A percentile compares a stretch with the other conserved stretches of the same genome.
These are phyloP conservation scores for Loxodes magnus DNA, from an alignment of 73 alveolate genomes.

Conservation along the genomic window DNA sequence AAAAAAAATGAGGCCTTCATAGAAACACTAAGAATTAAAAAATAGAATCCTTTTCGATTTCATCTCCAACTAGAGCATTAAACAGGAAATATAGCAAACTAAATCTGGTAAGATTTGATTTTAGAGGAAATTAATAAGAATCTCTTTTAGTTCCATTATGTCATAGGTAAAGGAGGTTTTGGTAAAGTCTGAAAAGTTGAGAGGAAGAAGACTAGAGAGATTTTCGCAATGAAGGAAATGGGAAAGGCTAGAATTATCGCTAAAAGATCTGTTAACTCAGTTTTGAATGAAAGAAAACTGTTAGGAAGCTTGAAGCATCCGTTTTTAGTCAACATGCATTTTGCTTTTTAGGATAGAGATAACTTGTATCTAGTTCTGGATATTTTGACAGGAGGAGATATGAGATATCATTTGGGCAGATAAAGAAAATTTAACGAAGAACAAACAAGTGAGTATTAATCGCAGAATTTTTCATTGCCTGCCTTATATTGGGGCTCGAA, in stretches of 20 bases:
- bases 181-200: slow-evolving; percentile 83
- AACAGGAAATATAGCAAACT: no score
- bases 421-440: slow-evolving; percentile 76
- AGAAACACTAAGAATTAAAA: no score
- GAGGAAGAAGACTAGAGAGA: slow-evolving; percentile 42
- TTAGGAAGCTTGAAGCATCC: slow-evolving; percentile 46
- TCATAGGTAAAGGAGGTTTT: no score
- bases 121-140: no score
- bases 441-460: slow-evolving; percentile 47
- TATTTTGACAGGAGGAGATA: slow-evolving; percentile 86
- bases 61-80: no score
- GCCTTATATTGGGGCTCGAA: slow-evolving; percentile 81
- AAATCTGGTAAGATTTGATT: no score
- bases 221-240: slow-evolving; percentile 69
- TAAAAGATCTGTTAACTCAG: slow-evolving; percentile 56
- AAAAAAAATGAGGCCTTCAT: no score
- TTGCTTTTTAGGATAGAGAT: slow-evolving; percentile 88
- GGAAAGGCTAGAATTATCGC: no score
- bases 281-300: slow-evolving; percentile 48
- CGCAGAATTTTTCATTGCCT: slow-evolving; percentile 72
- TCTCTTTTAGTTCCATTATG: no score
- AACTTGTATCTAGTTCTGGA: slow-evolving; percentile 81
- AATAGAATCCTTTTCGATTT: no score
- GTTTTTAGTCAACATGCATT: no score
- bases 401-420: slow-evolving; percentile 75